These are phyloP conservation scores for Umbelopsis sp. DNA, from an alignment of 371 early-diverging fungal genomes.

Conservation along the genomic window DNA sequence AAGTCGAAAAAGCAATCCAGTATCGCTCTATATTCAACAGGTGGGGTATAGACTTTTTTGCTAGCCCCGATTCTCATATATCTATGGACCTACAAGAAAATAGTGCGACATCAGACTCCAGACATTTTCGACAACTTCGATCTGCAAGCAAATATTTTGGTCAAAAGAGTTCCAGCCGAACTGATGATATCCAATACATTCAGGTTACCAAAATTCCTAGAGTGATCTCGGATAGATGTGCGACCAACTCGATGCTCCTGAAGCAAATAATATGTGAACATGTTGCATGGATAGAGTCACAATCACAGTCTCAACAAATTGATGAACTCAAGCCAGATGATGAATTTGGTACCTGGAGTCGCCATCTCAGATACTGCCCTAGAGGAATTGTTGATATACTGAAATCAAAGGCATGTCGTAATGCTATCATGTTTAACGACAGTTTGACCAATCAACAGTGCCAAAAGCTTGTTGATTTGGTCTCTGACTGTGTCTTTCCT, in stretches of 20 bases:
- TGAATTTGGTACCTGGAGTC: slow-evolving; percentile 24
- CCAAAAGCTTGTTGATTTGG: slow-evolving; percentile 46
- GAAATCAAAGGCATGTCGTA: slow-evolving; percentile 78
- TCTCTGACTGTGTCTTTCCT: slow-evolving; percentile 63
- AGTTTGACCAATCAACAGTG: slow-evolving; percentile 54
- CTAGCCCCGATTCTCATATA: background rate
- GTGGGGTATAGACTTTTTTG: background rate
- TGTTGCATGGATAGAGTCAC: slow-evolving; percentile 39
- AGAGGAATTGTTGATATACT: slow-evolving; percentile 67
- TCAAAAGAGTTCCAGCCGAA: background rate
- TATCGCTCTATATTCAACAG: background rate
- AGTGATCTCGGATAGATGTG: slow-evolving; percentile 67
- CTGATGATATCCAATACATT: slow-evolving; percentile 31
- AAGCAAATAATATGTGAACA: slow-evolving; percentile 58
- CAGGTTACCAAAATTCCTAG: slow-evolving; percentile 51
- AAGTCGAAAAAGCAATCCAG: background rate
- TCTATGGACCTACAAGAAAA: background rate
- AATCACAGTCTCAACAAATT: background rate
- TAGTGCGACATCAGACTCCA: background rate
- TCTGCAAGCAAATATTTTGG: slow-evolving; percentile 22
- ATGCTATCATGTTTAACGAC: slow-evolving; percentile 84
- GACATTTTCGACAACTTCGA: background rate
- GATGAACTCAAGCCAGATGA: background rate
- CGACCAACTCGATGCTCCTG: slow-evolving; percentile 50
- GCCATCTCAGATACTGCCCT: slow-evolving; percentile 55